These are phyloP conservation scores for Mucor racemosus DNA, from an alignment of 371 early-diverging fungal species.

Conservation along the genomic window DNA sequence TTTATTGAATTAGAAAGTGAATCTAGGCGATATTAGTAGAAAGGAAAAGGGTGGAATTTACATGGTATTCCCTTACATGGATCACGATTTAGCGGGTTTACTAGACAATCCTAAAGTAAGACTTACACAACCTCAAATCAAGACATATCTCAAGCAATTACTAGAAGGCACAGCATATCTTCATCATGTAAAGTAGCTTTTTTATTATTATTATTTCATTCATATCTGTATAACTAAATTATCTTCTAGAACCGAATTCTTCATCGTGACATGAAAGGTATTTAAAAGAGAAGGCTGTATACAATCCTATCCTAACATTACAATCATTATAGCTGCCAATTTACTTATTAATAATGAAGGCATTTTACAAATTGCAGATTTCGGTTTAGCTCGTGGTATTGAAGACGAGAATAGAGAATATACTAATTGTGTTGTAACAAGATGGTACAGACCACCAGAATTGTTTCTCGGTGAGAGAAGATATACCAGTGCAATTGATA, in stretches of 20 bases:
- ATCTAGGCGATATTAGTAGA: slow-evolving; percentile 29
- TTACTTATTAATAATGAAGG: slow-evolving; percentile 90
- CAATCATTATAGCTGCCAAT: slow-evolving; percentile 71
- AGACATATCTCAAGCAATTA: slow-evolving; percentile 81
- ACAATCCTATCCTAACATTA: not conserved
- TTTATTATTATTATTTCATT: not conserved
- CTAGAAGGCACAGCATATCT: slow-evolving; percentile 86
- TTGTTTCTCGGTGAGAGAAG: slow-evolving; percentile 85
- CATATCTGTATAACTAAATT: not conserved
- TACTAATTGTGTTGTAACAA: slow-evolving; percentile 94
- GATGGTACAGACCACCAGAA: slow-evolving; percentile 99
- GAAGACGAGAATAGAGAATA: slow-evolving; percentile 69
- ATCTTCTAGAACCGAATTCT: slow-evolving; percentile 69
- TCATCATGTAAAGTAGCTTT: slow-evolving; percentile 61
- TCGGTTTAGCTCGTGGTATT: slow-evolving; percentile 87
- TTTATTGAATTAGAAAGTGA: not conserved
- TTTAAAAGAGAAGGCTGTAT: not conserved
- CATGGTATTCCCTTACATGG: slow-evolving; percentile 97
- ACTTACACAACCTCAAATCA: slow-evolving; percentile 75
- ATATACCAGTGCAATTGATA: slow-evolving; percentile 93
- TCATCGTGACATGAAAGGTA: slow-evolving; percentile 92
- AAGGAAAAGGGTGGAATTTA: slow-evolving; percentile 68
- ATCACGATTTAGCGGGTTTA: slow-evolving; percentile 90
- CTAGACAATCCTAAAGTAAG: slow-evolving; percentile 75
- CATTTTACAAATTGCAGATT: slow-evolving; percentile 98